These are phyloP conservation scores for Ailanthus altissimus DNA, from an alignment of 345 rosid genomes.

Conservation along the genomic window DNA sequence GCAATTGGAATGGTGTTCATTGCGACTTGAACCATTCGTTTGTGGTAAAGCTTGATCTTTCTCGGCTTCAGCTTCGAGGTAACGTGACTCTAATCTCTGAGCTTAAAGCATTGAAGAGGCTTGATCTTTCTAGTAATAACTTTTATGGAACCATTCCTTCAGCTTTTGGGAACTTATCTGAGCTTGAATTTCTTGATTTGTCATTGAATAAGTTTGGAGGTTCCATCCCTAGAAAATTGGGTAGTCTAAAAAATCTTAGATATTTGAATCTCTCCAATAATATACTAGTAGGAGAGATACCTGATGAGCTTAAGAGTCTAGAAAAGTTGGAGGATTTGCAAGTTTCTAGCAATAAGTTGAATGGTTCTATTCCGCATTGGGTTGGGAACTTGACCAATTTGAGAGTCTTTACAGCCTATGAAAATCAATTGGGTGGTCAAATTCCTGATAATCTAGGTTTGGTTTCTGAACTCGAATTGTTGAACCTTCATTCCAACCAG, in stretches of 20 bases:
- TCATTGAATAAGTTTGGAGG: conserved; percentile 67
- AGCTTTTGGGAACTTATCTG: conserved; percentile 56
- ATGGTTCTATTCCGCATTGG: conserved; percentile 73
- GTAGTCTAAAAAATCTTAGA: conserved; percentile 56
- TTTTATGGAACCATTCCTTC: conserved; percentile 73
- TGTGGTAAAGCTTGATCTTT: conserved; percentile 76
- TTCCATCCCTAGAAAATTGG: conserved; percentile 61
- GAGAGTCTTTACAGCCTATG: conserved; percentile 62
- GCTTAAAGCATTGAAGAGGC: conserved; percentile 65
- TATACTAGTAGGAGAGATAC: conserved; percentile 67
- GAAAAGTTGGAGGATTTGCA: conserved; percentile 69
- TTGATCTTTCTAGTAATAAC: conserved; percentile 63
- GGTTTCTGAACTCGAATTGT: conserved; percentile 58
- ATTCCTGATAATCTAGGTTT: conserved; percentile 69
- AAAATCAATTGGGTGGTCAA: conserved; percentile 62
- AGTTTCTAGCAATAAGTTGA: conserved; percentile 63
- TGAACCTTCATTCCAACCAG: conserved; percentile 91
- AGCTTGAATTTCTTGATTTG: conserved; percentile 81
- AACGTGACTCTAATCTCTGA: conserved; percentile 64
- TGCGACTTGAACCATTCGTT: conserved; percentile 66
- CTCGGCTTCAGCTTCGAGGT: conserved; percentile 80
- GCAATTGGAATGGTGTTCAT: conserved; percentile 72
- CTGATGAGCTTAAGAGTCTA: conserved; percentile 55
- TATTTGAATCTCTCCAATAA: conserved; percentile 64
- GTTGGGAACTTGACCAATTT: conserved; percentile 66